These are phyloP conservation scores for Antitrichia curtipendula DNA, from an alignment of 225 moss, liverwort and hornwort species.

Conservation along the genomic window DNA sequence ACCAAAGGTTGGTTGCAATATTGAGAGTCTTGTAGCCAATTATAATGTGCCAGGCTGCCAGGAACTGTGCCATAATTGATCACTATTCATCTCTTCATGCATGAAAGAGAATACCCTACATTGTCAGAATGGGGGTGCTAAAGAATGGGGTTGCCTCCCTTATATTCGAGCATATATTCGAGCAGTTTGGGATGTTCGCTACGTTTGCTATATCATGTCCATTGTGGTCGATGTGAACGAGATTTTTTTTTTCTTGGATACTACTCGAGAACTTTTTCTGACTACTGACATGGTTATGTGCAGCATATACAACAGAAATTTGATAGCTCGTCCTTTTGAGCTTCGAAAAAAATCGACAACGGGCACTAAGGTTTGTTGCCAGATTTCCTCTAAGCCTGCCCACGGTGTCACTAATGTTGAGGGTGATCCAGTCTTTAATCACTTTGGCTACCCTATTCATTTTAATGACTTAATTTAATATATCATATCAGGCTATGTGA, in stretches of 20 bases:
- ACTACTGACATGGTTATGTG: not conserved
- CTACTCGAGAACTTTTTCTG: not conserved
- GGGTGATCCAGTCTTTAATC: not conserved
- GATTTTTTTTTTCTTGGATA: not conserved
- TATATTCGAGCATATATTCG: too few relatives aligned
- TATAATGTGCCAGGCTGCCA: too few relatives aligned
- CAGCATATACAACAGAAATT: conserved; percentile 32
- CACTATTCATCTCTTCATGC: too few relatives aligned
- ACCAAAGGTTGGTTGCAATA: too few relatives aligned
- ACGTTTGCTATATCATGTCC: not conserved
- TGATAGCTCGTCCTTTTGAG: conserved; percentile 24
- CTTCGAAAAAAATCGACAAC: not conserved
- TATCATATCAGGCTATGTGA: not conserved
- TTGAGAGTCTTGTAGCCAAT: too few relatives aligned
- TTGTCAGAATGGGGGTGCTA: too few relatives aligned
- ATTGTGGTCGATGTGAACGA: not conserved
- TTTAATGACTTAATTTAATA: not conserved
- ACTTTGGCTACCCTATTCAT: not conserved
- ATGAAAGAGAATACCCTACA: too few relatives aligned
- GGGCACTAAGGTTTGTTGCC: conserved; percentile 12
- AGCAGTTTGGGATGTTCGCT: not conserved
- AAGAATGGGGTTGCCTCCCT: too few relatives aligned
- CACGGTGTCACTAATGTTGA: not conserved
- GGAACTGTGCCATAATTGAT: too few relatives aligned
- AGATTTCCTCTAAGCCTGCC: not conserved